Evolutionary conservation across 2,329 filamentous ascomycete genomes (phyloP).

Genomic region (Verticillium alfalfae): DNA sequence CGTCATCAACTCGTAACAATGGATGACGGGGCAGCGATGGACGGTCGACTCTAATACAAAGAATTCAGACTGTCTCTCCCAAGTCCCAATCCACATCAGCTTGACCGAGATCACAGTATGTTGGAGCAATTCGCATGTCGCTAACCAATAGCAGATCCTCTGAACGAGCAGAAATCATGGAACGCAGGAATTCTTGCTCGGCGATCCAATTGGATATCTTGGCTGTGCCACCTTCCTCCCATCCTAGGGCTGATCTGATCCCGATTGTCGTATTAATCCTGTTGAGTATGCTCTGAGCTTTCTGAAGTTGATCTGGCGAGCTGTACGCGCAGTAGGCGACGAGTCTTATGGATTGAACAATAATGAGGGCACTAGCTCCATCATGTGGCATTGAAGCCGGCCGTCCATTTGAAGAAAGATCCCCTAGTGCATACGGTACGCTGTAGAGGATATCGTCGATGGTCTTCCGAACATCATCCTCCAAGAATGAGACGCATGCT

Average conservation of each 20-base stretch:
- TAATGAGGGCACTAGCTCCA: conserved; percentile 22
- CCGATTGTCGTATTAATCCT: conserved; percentile 21
- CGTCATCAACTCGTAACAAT: too few relatives aligned
- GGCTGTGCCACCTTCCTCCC: conserved; percentile 3
- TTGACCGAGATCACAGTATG: not conserved
- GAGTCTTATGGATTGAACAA: conserved; percentile 22
- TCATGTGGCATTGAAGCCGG: conserved; percentile 17
- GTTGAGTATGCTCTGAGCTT: conserved; percentile 14
- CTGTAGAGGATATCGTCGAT: conserved; percentile 23
- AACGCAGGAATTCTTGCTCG: conserved; percentile 6
- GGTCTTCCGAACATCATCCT: conserved; percentile 15
- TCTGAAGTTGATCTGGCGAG: conserved; percentile 15
- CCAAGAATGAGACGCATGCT: conserved; percentile 11
- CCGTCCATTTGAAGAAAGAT: conserved; percentile 16
- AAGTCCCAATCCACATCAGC: not conserved
- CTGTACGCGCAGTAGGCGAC: conserved; percentile 21
- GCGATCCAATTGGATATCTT: conserved; percentile 4
- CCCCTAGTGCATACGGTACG: conserved; percentile 24
- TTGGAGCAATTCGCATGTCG: not conserved
- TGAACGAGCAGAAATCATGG: not conserved
- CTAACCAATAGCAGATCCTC: not conserved
- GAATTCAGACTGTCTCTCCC: not conserved
- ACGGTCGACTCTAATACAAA: too few relatives aligned
- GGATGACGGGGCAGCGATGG: too few relatives aligned
- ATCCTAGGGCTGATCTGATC: conserved; percentile 18